Conservation (phyloP, 2,329 filamentous ascomycete genomes). For the Penicillium sp. region DNA sequence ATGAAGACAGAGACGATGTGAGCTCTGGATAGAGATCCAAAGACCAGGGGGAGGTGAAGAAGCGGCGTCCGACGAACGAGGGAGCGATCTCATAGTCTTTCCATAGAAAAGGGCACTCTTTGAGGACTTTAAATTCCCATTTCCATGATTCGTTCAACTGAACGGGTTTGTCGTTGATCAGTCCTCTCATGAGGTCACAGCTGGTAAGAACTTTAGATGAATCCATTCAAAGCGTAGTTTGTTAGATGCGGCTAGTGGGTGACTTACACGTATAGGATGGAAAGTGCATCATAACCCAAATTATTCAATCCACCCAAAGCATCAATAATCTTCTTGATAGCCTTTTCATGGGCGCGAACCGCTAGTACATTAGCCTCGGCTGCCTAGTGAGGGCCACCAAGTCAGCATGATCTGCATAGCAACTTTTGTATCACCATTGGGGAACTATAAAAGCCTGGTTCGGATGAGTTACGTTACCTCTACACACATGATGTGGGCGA, state of each 20-base stretch:
- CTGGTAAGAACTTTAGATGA: not conserved
- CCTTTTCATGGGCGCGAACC: slow-evolving; percentile 24
- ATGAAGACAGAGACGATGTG: slow-evolving; percentile 11
- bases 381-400: slow-evolving; percentile 10
- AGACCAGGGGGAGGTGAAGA: slow-evolving; percentile 22
- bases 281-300: slow-evolving; percentile 25
- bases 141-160: slow-evolving; percentile 6
- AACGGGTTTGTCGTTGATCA: not conserved
- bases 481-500: slow-evolving; percentile 26
- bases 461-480: slow-evolving; percentile 14
- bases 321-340: slow-evolving; percentile 22
- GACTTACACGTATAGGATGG: slow-evolving; percentile 29
- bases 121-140: slow-evolving; percentile 22
- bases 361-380: slow-evolving; percentile 27
- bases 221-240: not conserved
- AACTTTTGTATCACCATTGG: no score
- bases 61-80: slow-evolving; percentile 15
- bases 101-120: slow-evolving; percentile 19
- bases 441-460: not conserved
- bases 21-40: slow-evolving; percentile 12
- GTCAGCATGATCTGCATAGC: not conserved
- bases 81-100: not conserved
- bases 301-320: slow-evolving; percentile 25
- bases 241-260: not conserved
- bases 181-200: slow-evolving; percentile 8